Evolutionary conservation across 805 yeast genomes (phyloP).

Genomic region (Wickerhamiella azymoides): DNA sequence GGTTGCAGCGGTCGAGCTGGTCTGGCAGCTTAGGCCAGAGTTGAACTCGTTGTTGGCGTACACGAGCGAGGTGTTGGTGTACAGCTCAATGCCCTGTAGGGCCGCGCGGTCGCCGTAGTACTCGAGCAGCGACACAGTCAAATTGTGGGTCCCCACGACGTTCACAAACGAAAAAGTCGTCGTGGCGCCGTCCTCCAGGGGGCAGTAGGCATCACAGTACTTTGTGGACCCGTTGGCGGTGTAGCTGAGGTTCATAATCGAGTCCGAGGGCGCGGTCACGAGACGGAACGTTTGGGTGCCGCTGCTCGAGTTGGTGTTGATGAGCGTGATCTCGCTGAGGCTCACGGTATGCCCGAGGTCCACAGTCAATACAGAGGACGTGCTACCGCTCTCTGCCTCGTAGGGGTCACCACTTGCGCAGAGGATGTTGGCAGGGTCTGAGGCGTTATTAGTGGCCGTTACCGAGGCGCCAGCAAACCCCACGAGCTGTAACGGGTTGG

Average conservation of each 20-base stretch:
- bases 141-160: conserved; percentile 40
- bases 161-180: conserved; percentile 79
- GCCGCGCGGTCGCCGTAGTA: conserved; percentile 61
- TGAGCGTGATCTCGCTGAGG: conserved; percentile 61
- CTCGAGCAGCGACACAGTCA: conserved; percentile 49
- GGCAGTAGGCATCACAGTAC: conserved; percentile 84
- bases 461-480: conserved; percentile 18
- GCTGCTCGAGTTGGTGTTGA: conserved; percentile 27
- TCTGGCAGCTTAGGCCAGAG: conserved; percentile 43
- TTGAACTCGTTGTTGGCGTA: conserved; percentile 69
- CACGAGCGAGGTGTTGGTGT: conserved; percentile 39
- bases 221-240: conserved; percentile 47
- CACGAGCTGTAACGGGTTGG: conserved; percentile 14
- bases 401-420: conserved; percentile 14
- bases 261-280: conserved; percentile 60
- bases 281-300: conserved; percentile 49
- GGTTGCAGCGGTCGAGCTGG: conserved; percentile 22
- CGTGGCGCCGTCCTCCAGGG: conserved; percentile 42
- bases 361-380: conserved; percentile 12
- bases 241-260: conserved; percentile 86
- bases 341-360: conserved; percentile 23
- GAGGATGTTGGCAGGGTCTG: conserved; percentile 9
- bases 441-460: conserved; percentile 14
- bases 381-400: conserved; percentile 13
- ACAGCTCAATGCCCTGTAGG: conserved; percentile 59